A percentile compares a stretch with the other conserved stretches of the same genome.
These are phyloP conservation scores for Tylopilus vinaceipallidus DNA, from an alignment of 768 basidiomycete species.

Conservation along the genomic window DNA sequence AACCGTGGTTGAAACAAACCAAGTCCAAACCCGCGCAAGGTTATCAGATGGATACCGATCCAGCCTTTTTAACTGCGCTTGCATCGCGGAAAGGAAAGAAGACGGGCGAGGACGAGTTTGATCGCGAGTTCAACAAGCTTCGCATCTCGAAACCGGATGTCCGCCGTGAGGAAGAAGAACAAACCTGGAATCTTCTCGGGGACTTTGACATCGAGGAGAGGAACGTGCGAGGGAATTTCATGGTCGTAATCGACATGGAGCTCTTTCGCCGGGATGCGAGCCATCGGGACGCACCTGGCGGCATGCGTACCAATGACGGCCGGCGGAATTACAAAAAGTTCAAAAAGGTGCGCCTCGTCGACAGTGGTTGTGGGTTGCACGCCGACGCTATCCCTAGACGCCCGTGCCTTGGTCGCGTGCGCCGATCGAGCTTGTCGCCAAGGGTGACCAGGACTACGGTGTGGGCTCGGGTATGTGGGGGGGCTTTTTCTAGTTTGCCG, in stretches of 20 bases:
- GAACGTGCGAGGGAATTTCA: slow-evolving; percentile 71
- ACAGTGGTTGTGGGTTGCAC: slow-evolving; percentile 7
- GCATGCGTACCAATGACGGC: slow-evolving; percentile 42
- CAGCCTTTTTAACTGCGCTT: slow-evolving; percentile 66
- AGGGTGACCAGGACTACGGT: slow-evolving; percentile 52
- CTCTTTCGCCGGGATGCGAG: slow-evolving; percentile 38
- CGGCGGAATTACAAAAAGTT: slow-evolving; percentile 77
- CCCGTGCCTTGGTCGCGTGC: slow-evolving; percentile 22
- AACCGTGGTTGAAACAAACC: slow-evolving; percentile 7
- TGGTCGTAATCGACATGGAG: slow-evolving; percentile 72
- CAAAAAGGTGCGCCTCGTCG: slow-evolving; percentile 50
- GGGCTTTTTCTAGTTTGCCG: not conserved
- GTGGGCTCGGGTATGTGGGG: slow-evolving; percentile 46
- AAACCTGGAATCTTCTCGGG: slow-evolving; percentile 58
- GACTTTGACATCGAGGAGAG: slow-evolving; percentile 60
- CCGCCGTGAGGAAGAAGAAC: slow-evolving; percentile 43
- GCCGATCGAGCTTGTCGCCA: slow-evolving; percentile 51
- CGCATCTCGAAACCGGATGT: slow-evolving; percentile 67
- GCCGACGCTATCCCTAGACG: slow-evolving; percentile 31
- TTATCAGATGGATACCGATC: slow-evolving; percentile 52
- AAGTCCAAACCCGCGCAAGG: slow-evolving; percentile 2
- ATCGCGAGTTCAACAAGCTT: slow-evolving; percentile 77
- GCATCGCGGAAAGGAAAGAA: slow-evolving; percentile 71
- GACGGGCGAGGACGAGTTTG: slow-evolving; percentile 60
- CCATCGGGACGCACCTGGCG: slow-evolving; percentile 17